Evolutionary conservation across 768 basidiomycete species (phyloP).

Genomic region (Tricholoma terreum): DNA sequence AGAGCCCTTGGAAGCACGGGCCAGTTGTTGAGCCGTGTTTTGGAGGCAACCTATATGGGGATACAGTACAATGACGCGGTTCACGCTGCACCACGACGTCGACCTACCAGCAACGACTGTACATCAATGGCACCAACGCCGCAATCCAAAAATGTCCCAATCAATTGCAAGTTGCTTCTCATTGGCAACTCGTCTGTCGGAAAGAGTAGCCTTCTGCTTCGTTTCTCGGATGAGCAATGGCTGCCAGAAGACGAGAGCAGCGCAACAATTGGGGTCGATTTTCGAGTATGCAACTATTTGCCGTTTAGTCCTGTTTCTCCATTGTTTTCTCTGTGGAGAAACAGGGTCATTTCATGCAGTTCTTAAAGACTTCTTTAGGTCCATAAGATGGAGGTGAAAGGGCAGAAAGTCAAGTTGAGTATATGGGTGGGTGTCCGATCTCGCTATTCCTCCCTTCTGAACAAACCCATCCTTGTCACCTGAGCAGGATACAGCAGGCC

Average conservation of each 20-base stretch:
- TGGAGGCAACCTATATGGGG: slow-evolving; percentile 7
- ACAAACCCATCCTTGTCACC: not conserved
- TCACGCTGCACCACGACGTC: not conserved
- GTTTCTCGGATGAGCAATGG: slow-evolving; percentile 98
- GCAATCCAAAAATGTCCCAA: slow-evolving; percentile 33
- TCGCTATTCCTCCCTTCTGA: not conserved
- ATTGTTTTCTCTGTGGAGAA: not conserved
- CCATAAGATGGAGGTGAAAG: slow-evolving; percentile 83
- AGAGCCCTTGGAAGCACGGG: no score
- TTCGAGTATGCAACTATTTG: slow-evolving; percentile 53
- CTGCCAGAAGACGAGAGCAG: slow-evolving; percentile 86
- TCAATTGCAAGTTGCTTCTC: slow-evolving; percentile 80
- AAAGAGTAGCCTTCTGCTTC: slow-evolving; percentile 83
- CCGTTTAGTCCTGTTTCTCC: not conserved
- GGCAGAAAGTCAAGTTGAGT: slow-evolving; percentile 85
- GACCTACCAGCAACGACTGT: not conserved
- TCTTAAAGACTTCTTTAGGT: slow-evolving; percentile 43
- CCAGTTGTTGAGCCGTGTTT: no score
- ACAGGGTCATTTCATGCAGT: not conserved
- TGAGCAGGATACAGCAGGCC: slow-evolving; percentile 89
- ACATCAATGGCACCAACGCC: slow-evolving; percentile 32
- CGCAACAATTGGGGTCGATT: slow-evolving; percentile 84
- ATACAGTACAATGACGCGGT: slow-evolving; percentile 4
- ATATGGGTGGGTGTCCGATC: slow-evolving; percentile 80
- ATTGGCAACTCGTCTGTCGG: slow-evolving; percentile 92